phyloP scores from a whole-genome alignment of 441 rosid species.

The Aleurites moluccanus region DNA sequence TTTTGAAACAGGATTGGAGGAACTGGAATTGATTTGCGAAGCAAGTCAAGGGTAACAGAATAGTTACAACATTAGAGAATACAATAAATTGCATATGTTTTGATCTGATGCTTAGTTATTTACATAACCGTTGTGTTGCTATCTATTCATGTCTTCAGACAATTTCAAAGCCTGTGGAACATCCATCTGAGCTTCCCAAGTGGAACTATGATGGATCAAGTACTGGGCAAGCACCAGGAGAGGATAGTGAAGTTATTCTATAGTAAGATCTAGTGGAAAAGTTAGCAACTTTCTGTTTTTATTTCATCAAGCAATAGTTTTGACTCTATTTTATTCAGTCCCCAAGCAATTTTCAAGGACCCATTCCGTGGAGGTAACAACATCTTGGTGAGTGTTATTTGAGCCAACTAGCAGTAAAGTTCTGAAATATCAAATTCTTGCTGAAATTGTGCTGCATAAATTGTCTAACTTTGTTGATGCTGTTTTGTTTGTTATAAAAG shows the following conservation, averaged over 20 bases:
- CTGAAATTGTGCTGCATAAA: neutral
- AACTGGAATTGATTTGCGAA: slow-evolving; percentile 74
- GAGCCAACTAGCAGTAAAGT: slow-evolving; percentile 6
- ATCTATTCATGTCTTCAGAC: slow-evolving; percentile 46
- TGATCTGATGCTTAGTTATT: slow-evolving; percentile 5
- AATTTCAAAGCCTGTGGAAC: slow-evolving; percentile 71
- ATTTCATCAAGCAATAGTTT: slow-evolving; percentile 11
- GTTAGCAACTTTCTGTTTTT: slow-evolving; percentile 8
- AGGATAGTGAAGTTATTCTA: slow-evolving; percentile 96
- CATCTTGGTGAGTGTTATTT: slow-evolving; percentile 67
- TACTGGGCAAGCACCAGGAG: slow-evolving; percentile 98
- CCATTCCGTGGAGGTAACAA: slow-evolving; percentile 97
- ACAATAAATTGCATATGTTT: slow-evolving; percentile 7
- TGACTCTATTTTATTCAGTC: slow-evolving; percentile 48
- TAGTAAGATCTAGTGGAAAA: slow-evolving; percentile 55
- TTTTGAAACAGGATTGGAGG: slow-evolving; percentile 89
- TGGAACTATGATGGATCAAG: slow-evolving; percentile 99
- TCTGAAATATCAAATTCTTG: neutral
- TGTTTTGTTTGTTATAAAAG: slow-evolving; percentile 35
- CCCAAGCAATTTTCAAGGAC: slow-evolving; percentile 96
- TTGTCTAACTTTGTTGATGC: slow-evolving; percentile 15
- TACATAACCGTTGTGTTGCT: slow-evolving; percentile 13
- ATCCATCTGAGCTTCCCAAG: slow-evolving; percentile 95
- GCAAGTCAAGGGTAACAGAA: slow-evolving; percentile 85
- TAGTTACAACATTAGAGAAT: neutral